These are phyloP conservation scores for Cordyceps cateniannulata DNA, from an alignment of 2,329 filamentous ascomycete species.

Conservation along the genomic window DNA sequence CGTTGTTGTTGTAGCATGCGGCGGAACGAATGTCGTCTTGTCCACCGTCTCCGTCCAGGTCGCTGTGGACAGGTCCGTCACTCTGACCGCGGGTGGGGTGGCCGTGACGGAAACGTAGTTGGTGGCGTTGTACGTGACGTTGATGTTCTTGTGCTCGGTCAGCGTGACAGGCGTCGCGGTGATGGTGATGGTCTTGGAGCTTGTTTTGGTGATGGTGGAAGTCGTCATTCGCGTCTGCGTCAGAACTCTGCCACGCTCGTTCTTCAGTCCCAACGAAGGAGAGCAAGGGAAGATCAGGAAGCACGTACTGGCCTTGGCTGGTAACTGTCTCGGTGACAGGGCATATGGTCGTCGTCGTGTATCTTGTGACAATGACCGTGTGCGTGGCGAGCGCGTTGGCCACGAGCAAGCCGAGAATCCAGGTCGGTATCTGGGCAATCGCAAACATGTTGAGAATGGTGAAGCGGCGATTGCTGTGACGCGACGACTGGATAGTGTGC, in stretches of 20 bases:
- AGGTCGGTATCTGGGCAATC: background rate
- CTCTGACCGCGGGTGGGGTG: background rate
- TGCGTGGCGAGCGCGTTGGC: background rate
- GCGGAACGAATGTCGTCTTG: background rate
- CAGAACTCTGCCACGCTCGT: background rate
- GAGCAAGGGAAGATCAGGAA: background rate
- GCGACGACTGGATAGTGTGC: background rate
- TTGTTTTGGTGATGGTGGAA: background rate
- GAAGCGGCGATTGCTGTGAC: background rate
- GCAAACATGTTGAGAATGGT: background rate
- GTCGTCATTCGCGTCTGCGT: background rate
- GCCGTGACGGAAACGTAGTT: background rate
- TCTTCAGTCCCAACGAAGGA: background rate
- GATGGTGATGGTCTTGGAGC: background rate
- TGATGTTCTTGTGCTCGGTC: background rate
- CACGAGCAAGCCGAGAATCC: background rate
- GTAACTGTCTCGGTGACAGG: background rate
- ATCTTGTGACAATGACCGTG: background rate
- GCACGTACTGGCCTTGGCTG: background rate
- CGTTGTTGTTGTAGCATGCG: background rate
- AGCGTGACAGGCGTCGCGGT: background rate
- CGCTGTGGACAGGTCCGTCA: background rate
- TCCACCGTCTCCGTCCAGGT: background rate
- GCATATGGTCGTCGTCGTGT: background rate
- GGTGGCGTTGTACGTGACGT: background rate